Evolutionary conservation across 2,329 filamentous ascomycete genomes (phyloP), one percentile per base, ranked within the genome.

Genomic region (Fusarium sterilihyphosum): DNA sequence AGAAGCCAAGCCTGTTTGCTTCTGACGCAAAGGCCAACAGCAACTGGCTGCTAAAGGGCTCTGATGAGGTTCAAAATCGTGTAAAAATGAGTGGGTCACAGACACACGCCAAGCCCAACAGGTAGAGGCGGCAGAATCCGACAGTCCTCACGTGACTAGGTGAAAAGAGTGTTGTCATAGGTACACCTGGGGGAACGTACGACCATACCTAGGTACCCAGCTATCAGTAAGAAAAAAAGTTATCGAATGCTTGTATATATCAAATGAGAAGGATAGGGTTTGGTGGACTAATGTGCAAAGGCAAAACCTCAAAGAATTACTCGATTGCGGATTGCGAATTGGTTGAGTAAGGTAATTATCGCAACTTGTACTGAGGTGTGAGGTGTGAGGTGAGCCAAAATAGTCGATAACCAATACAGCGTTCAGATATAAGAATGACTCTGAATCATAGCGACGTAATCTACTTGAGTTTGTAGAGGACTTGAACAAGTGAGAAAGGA

Each of bases 21-120:
- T 76, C 70, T 61, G 67, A 71, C 56, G 62, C 73, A 70, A 64
- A 77, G 61, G 52, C 65, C 63, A 73, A 70, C 66, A 64, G 62
- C 54, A 68, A 49, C 57, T 41, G 59, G 66, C 71, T 56, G 24
- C n/a, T 26, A 11, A 53, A 63, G 57, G 59, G 63, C 65, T 68
- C 65, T 72, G 77, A 78, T 77, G 77, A 78, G 77, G 74, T 77
- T 78, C 76, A 73, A 71, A 72, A 64, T 67, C 61, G 73, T 66
- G 57, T 49, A 67, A 68, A 78, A 74, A 77, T 68, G 61, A 78
- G 77, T 78, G 77, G 77, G n/a, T 3, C 73, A 29, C 5, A 56
- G 22, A 8, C 38, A 37, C 43, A 68, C 43, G 64, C 56, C 56
- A 67, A 66, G 41, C 41, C 41, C 29, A 50, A 59, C 14, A 35